Base-by-base conservation (phyloP, 2,329 filamentous ascomycete genomes). In the Pseudonectria foliicola region DNA sequence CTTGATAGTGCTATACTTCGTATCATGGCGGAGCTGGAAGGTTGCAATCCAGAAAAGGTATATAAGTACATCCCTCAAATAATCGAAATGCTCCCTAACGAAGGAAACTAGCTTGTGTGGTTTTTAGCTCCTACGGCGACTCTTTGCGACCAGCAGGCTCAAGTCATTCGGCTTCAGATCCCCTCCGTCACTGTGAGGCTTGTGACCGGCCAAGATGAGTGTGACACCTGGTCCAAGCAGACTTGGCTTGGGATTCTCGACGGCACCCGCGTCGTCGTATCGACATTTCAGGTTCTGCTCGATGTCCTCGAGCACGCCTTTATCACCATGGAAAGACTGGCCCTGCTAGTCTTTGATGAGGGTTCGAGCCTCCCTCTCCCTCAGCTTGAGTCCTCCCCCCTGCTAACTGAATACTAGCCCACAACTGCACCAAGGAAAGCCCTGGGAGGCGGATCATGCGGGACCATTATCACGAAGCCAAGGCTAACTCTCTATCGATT, bases 331-430 rank as follows among this genome's bases (percentile, higher is more conserved):
- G 53, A 64, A 0, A 66, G 64, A 3, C 59, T 94, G 14, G 69
- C 80, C 5, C 64, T 95, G 4, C 61, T 93, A 12, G 71, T 94
- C 0, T 84, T 94, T 48, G 88, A 95, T 51, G 88, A 95, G 76
- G 85, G 85, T 82, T 53, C 35, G 61, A 43, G 6, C 21, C 15
- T 8, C 10, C 15, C 25, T 16, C 6, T 5, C 5, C 7, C 7
- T 18, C 14, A 4, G 4, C 13, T 6, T n/a, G n/a, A n/a, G n/a
- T n/a, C n/a, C 10, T 2, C 14, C 12, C 28, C 12, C n/a, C 11
- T 12, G n/a, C 34, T 50, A 29, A 42, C 45, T 52, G 33, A 55
- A 25, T 11, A 4, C 4, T 7, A 84, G 87, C 84, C 8, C 87
- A 94, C 53, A 80, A 88, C 53, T 90, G 84, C 46, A 70, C 68